Evolutionary conservation across 2,329 filamentous ascomycete species (phyloP).

Genomic region (Aspergillus cejpii): DNA sequence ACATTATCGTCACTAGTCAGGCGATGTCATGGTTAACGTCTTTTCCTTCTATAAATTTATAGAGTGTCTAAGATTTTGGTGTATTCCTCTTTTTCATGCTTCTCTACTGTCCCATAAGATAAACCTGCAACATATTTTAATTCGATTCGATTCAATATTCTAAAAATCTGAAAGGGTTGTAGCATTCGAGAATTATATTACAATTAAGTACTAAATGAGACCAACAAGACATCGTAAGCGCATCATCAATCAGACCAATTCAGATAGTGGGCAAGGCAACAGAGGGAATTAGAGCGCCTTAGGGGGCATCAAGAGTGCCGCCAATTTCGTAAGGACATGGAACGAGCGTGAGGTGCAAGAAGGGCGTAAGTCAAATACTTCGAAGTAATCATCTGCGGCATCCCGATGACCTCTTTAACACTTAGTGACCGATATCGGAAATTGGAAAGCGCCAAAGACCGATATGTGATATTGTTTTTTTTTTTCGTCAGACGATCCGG

Average conservation of each 20-base stretch:
- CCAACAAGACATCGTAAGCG: not conserved
- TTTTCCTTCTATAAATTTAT: slow-evolving; percentile 1
- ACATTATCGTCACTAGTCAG: not conserved
- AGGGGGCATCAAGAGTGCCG: not conserved
- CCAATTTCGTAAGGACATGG: not conserved
- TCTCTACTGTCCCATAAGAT: no score
- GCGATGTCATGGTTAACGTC: slow-evolving; percentile 6
- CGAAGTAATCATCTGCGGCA: not conserved
- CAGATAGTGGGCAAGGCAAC: not conserved
- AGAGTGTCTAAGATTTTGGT: slow-evolving; percentile 1
- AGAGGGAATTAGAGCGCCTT: not conserved
- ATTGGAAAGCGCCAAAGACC: no score
- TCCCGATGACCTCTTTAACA: not conserved
- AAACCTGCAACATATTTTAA: no score
- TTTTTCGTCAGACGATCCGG: no score
- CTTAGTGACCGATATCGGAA: not conserved
- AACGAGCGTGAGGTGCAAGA: not conserved
- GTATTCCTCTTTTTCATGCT: no score
- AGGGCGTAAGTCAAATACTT: not conserved
- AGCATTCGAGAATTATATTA: not conserved
- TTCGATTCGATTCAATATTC: not conserved
- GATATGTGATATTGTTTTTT: no score
- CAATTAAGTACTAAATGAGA: not conserved
- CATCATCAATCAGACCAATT: not conserved
- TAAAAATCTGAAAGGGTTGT: not conserved